phyloP scores from a whole-genome alignment of 2,329 filamentous ascomycete species.

The Neonectria magnoliae region DNA sequence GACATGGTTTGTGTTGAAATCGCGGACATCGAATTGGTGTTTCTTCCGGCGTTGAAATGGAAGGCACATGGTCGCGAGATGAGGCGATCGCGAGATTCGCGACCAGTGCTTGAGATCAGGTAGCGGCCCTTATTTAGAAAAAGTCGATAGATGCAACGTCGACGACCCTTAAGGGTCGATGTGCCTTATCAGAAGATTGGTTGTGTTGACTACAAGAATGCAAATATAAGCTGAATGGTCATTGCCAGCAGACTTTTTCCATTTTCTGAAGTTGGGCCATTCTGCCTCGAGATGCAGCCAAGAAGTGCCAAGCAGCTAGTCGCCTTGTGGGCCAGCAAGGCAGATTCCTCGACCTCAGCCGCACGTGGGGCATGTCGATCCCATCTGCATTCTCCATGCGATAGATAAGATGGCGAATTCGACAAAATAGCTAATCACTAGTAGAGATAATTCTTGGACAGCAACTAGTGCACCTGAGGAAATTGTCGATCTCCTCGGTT shows the following conservation, averaged over 20 bases:
- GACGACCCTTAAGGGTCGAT: too few relatives aligned
- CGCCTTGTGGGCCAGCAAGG: background rate
- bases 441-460: too few relatives aligned
- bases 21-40: background rate
- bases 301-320: background rate
- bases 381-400: too few relatives aligned
- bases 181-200: too few relatives aligned
- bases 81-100: background rate
- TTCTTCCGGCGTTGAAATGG: background rate
- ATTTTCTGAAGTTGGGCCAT: too few relatives aligned
- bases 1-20: background rate
- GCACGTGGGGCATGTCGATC: background rate
- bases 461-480: too few relatives aligned
- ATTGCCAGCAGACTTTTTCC: background rate
- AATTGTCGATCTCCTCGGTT: too few relatives aligned
- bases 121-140: too few relatives aligned
- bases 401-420: too few relatives aligned
- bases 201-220: background rate
- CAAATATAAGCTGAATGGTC: background rate
- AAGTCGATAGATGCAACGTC: too few relatives aligned
- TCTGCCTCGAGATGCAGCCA: background rate
- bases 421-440: too few relatives aligned
- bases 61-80: slow-evolving; percentile 1
- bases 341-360: background rate
- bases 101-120: too few relatives aligned